Base-by-base conservation (phyloP, 2,329 filamentous ascomycete species). In the Penicillium psychrosexuale region DNA sequence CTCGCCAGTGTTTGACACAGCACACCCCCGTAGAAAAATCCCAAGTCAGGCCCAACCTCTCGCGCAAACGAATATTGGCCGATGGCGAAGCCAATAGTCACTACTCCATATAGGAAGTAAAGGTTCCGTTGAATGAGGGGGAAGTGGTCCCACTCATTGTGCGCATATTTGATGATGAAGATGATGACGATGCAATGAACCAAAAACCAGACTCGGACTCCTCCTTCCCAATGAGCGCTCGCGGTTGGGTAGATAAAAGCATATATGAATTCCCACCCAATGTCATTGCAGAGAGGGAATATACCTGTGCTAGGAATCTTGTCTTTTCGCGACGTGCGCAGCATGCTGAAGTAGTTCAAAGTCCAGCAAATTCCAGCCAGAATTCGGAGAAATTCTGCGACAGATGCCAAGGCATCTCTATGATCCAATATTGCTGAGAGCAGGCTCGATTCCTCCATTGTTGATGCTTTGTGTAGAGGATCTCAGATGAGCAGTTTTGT, bases 291-390 rank as follows among this genome's bases (percentile, higher is more conserved):
- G 8, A 56, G 38, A n/a, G 54, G 54, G 8, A 56, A 49, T 1
- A 54, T 54, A 1, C 45, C 45, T 6, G 46, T 54, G 9, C 33
- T 48, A 1, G 46, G 46, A 12, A 48, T 38, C 8, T 19, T 22
- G 3, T 54, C 46, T 19, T 38, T 49, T 17, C 39, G 19, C 9
- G 51, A 49, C 2, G 17, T 17, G 13, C 36, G 34, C 9, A 49
- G 11, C 39, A 50, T 54, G 8, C 51, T 43, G 15, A 50, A 49
- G 17, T 54, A 54, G 5, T 54, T 54, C 15, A 54, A 40, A 7
- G 46, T 37, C 51, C 51, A 54, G 33, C 51, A 48, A 8, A 54
- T 43, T 3, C 80, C 0, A 1, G 46, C 46, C 1, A 48, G 27
- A 15, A 19, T 39, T 5, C 46, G 36, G 15, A 48, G 46, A n/a